Evolutionary conservation across 345 rosid genomes (phyloP).

Genomic region (Syzygium oleosum): DNA sequence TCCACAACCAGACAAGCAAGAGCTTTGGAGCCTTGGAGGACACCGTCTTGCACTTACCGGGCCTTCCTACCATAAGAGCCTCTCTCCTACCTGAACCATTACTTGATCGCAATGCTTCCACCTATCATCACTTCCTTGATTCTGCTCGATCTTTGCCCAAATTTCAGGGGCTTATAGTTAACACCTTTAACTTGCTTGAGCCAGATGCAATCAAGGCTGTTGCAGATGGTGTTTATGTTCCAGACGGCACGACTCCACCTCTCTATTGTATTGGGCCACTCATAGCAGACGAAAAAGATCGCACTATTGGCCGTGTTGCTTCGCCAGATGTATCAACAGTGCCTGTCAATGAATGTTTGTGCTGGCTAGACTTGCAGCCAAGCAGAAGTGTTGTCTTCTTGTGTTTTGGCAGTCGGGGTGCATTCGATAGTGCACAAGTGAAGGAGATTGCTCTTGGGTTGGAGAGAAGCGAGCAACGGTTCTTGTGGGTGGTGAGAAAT

Average conservation of each 20-base stretch:
- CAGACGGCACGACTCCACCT: conserved; percentile 2
- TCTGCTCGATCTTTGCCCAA: neutral
- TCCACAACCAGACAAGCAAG: conserved; percentile 3
- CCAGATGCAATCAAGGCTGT: conserved; percentile 14
- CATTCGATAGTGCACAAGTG: neutral
- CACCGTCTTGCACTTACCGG: conserved; percentile 8
- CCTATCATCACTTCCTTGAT: conserved; percentile 1
- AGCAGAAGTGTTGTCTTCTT: conserved; percentile 11
- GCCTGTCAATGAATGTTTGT: neutral
- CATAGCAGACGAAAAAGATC: conserved; percentile 6
- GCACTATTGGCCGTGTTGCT: neutral
- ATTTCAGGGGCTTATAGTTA: conserved; percentile 10
- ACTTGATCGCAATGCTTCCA: conserved; percentile 11
- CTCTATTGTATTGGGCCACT: conserved; percentile 23
- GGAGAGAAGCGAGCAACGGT: conserved; percentile 8
- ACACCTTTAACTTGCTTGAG: conserved; percentile 21
- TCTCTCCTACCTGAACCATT: conserved; percentile 13
- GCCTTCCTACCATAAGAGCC: conserved; percentile 20
- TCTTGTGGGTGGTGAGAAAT: conserved; percentile 14
- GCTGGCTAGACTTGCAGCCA: conserved; percentile 20
- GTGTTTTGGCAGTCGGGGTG: conserved; percentile 11
- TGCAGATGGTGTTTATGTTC: conserved; percentile 1
- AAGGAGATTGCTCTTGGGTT: conserved; percentile 10
- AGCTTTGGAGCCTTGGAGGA: conserved; percentile 12
- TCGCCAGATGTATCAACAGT: neutral